Conservation (phyloP, 352 stramenopile species). For the Phytopythium kandeliae region DNA sequence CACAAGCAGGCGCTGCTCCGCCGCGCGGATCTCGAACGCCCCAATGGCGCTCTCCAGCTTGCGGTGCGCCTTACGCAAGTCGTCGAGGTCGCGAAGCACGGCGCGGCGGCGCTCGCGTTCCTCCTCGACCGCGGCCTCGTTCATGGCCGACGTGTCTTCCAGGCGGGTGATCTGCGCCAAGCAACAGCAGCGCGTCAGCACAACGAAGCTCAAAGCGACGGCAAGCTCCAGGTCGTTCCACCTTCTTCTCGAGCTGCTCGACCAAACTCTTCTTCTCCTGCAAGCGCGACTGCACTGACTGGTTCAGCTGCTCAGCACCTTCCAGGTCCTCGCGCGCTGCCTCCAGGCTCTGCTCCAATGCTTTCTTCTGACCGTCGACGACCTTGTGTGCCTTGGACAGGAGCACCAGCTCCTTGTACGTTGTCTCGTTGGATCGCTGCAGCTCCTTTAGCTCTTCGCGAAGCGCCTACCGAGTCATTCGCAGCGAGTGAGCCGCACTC, state of each 20-base stretch:
- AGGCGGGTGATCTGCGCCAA: slow-evolving; percentile 33
- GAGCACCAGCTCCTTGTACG: slow-evolving; percentile 77
- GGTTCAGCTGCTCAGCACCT: slow-evolving; percentile 52
- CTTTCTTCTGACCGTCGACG: slow-evolving; percentile 52
- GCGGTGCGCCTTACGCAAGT: slow-evolving; percentile 54
- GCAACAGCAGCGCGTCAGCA: too few relatives aligned
- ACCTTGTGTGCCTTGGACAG: slow-evolving; percentile 76
- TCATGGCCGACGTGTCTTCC: slow-evolving; percentile 36
- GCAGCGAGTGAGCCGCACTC: too few relatives aligned
- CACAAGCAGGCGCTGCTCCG: slow-evolving; percentile 48
- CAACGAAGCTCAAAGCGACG: too few relatives aligned
- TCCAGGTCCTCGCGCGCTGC: slow-evolving; percentile 38
- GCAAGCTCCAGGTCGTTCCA: too few relatives aligned
- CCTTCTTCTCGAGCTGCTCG: slow-evolving; percentile 62
- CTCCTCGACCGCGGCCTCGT: slow-evolving; percentile 48
- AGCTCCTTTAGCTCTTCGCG: slow-evolving; percentile 58
- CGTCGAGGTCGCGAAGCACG: slow-evolving; percentile 47
- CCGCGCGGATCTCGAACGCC: slow-evolving; percentile 51
- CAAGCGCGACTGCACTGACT: slow-evolving; percentile 45
- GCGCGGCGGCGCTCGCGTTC: slow-evolving; percentile 50
- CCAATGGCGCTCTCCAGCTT: slow-evolving; percentile 64
- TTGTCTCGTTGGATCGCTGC: slow-evolving; percentile 48
- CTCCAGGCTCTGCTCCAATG: slow-evolving; percentile 39
- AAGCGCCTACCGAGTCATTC: slow-evolving; percentile 25
- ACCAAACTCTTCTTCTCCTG: slow-evolving; percentile 60